Percentiles rank a stretch among this genome's conserved stretches.
Conservation (phyloP, 441 rosid genomes). For the Bocquillonia castaneifolia region DNA sequence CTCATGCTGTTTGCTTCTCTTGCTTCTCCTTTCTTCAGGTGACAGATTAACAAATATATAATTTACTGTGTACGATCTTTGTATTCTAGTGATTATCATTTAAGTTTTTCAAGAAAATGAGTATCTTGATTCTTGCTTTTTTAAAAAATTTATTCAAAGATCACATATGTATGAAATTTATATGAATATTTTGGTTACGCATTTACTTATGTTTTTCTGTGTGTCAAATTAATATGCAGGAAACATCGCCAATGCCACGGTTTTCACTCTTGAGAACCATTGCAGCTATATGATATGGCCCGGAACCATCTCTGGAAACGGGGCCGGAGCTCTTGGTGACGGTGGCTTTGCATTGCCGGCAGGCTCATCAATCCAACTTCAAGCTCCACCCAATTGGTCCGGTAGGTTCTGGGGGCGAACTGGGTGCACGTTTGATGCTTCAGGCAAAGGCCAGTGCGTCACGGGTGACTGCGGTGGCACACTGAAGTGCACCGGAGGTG, state of each 20-base stretch:
- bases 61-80: not conserved
- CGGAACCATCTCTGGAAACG: slow-evolving; percentile 61
- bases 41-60: no score
- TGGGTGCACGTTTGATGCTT: slow-evolving; percentile 57
- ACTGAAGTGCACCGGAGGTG: slow-evolving; percentile 62
- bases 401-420: slow-evolving; percentile 79
- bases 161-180: not conserved
- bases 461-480: slow-evolving; percentile 86
- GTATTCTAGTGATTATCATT: not conserved
- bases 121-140: not conserved
- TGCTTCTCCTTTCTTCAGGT: slow-evolving; percentile 38
- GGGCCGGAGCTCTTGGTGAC: slow-evolving; percentile 46
- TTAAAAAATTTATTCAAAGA: no score
- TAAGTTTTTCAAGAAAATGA: not conserved
- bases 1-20: slow-evolving; percentile 25
- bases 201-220: not conserved
- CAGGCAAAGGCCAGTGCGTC: slow-evolving; percentile 58
- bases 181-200: not conserved
- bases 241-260: slow-evolving; percentile 39
- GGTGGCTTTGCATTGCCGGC: slow-evolving; percentile 57
- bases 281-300: slow-evolving; percentile 72
- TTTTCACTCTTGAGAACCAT: slow-evolving; percentile 55
- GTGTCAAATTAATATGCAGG: slow-evolving; percentile 37
- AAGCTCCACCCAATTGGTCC: slow-evolving; percentile 66
- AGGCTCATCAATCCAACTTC: slow-evolving; percentile 45